These are phyloP conservation scores for Skeletonema menzelii DNA, from an alignment of 108 stramenopile genomes.

Conservation along the genomic window DNA sequence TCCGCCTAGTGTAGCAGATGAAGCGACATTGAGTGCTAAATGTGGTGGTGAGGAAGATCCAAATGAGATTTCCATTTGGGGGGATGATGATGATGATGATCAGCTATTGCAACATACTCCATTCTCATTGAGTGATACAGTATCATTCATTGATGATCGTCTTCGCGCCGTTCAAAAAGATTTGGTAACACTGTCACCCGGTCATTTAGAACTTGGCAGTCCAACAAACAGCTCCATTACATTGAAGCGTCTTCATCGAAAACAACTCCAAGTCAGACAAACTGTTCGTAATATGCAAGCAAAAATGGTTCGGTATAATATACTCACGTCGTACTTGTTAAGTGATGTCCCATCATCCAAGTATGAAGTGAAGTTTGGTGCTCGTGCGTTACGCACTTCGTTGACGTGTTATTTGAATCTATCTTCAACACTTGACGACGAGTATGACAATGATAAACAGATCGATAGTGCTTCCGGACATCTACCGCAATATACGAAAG, in stretches of 20 bases:
- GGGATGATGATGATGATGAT: neutral
- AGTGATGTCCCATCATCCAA: slow-evolving; percentile 27
- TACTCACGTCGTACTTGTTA: slow-evolving; percentile 37
- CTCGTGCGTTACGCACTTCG: slow-evolving; percentile 33
- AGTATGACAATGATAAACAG: neutral
- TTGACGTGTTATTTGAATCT: slow-evolving; percentile 37
- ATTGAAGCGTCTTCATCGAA: neutral
- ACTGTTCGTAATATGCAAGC: slow-evolving; percentile 37
- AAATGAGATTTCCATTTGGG: slow-evolving; percentile 22
- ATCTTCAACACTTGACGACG: slow-evolving; percentile 12
- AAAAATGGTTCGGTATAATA: slow-evolving; percentile 43
- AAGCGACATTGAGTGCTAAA: neutral
- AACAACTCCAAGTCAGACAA: slow-evolving; percentile 7
- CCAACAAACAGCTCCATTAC: neutral
- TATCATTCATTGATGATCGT: slow-evolving; percentile 51
- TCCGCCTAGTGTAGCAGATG: neutral
- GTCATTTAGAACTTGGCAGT: slow-evolving; percentile 9
- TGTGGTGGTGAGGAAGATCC: slow-evolving; percentile 4
- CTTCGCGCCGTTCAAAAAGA: slow-evolving; percentile 54
- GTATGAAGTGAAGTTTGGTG: slow-evolving; percentile 45
- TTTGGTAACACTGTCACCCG: slow-evolving; percentile 40
- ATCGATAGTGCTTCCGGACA: neutral
- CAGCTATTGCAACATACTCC: neutral
- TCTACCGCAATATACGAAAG: neutral
- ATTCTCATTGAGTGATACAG: slow-evolving; percentile 42